These are phyloP conservation scores for Alternaria novae-zelandiae DNA, from an alignment of 2,329 filamentous ascomycete genomes.

Conservation along the genomic window DNA sequence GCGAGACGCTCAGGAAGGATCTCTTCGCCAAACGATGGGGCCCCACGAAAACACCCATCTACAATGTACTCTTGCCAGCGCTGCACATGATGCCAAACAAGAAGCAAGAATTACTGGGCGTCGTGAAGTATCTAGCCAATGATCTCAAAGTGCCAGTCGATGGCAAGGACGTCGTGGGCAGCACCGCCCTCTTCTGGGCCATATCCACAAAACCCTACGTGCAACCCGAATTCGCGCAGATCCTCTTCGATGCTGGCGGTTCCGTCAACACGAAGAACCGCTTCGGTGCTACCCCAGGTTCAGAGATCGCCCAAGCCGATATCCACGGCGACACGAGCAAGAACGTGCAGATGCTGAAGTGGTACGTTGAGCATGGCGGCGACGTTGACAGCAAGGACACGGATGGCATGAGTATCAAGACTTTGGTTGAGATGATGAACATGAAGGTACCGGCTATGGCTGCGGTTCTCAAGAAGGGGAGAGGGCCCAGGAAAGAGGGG, in stretches of 20 bases:
- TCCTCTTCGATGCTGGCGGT: constrained; percentile 21
- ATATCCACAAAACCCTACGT: constrained; percentile 24
- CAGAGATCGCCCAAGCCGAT: constrained; percentile 21
- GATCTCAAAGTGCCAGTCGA: constrained; percentile 17
- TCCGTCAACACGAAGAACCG: constrained; percentile 20
- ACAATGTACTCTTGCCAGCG: constrained; percentile 16
- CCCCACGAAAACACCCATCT: constrained; percentile 15
- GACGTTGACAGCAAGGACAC: constrained; percentile 23
- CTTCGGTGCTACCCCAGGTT: constrained; percentile 13
- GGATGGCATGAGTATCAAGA: constrained; percentile 21
- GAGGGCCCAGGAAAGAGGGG: constrained; percentile 10
- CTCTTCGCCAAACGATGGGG: constrained; percentile 20
- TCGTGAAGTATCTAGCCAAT: constrained; percentile 15
- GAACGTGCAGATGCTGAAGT: constrained; percentile 22
- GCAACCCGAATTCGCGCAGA: constrained; percentile 17
- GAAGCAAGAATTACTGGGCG: constrained; percentile 2
- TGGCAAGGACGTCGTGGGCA: constrained; percentile 17
- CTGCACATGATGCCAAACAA: constrained; percentile 7
- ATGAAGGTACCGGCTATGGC: constrained; percentile 15
- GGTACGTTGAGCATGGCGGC: constrained; percentile 24
- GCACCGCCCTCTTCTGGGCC: constrained; percentile 19
- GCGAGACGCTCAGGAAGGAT: constrained; percentile 11
- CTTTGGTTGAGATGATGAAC: constrained; percentile 20
- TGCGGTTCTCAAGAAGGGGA: constrained; percentile 8
- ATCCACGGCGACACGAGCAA: constrained; percentile 12